phyloP scores from a whole-genome alignment of 2,329 filamentous ascomycete genomes.

The Aschersonia sp. region DNA sequence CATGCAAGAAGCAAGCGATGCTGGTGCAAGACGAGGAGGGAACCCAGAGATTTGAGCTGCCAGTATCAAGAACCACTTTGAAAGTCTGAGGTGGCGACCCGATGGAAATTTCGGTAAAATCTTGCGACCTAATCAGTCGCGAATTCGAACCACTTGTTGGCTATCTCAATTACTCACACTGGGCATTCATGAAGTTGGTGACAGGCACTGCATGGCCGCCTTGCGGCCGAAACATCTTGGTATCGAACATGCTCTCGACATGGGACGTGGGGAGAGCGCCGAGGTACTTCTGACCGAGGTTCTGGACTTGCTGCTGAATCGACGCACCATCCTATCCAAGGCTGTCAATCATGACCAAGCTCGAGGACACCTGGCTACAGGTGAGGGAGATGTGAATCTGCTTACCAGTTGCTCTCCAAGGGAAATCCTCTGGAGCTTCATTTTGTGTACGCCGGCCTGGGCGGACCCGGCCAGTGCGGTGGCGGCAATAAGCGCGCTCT shows the following conservation, averaged over 20 bases:
- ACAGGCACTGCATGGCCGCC: constrained; percentile 71
- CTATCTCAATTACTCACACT: constrained; percentile 52
- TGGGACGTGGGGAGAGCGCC: constrained; percentile 55
- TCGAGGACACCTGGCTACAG: not conserved
- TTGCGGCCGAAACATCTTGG: constrained; percentile 50
- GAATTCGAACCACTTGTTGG: not conserved
- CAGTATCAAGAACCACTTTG: constrained; percentile 97
- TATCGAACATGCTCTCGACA: constrained; percentile 66
- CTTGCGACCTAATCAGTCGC: constrained; percentile 25
- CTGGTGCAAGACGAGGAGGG: constrained; percentile 81
- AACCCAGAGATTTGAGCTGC: constrained; percentile 98
- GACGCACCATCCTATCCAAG: constrained; percentile 52
- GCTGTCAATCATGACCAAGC: constrained; percentile 2
- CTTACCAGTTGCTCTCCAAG: constrained; percentile 83
- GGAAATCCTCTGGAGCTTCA: constrained; percentile 95
- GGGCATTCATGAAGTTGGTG: constrained; percentile 96
- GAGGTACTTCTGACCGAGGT: constrained; percentile 94
- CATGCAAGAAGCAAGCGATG: constrained; percentile 96
- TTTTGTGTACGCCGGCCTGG: constrained; percentile 80
- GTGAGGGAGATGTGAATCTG: not conserved
- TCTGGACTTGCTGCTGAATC: constrained; percentile 67
- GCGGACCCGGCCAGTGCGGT: constrained; percentile 70
- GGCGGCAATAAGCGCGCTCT: constrained; percentile 67
- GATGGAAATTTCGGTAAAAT: constrained; percentile 93
- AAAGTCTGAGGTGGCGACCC: constrained; percentile 87